These are phyloP conservation scores for Diplodia seriata DNA, from an alignment of 2,329 filamentous ascomycete species.

Conservation along the genomic window DNA sequence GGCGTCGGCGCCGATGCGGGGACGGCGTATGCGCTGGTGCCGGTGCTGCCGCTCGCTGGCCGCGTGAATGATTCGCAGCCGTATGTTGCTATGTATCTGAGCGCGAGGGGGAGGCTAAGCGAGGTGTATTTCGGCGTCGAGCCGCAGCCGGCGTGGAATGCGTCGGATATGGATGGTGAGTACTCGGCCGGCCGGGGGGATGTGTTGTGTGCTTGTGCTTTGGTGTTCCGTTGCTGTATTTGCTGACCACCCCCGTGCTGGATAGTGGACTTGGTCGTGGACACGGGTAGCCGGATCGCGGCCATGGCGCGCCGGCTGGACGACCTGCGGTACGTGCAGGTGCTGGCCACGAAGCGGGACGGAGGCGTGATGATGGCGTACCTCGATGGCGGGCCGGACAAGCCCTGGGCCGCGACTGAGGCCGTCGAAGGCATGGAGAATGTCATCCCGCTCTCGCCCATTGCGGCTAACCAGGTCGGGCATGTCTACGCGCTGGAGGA, in stretches of 20 bases:
- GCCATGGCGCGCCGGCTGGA: not conserved
- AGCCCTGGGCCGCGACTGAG: not conserved
- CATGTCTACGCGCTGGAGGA: not conserved
- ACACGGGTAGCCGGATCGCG: not conserved
- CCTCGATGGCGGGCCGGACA: not conserved
- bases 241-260: not conserved
- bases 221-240: too few relatives aligned
- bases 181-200: too few relatives aligned
- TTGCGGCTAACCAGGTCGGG: not conserved
- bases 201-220: too few relatives aligned
- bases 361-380: conserved; percentile 21
- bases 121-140: too few relatives aligned
- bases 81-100: too few relatives aligned
- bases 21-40: too few relatives aligned
- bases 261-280: not conserved
- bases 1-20: too few relatives aligned
- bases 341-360: not conserved
- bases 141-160: too few relatives aligned
- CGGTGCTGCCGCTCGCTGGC: too few relatives aligned
- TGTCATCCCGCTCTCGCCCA: not conserved
- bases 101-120: too few relatives aligned
- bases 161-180: too few relatives aligned
- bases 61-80: too few relatives aligned
- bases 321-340: not conserved
- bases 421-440: not conserved